phyloP scores from a whole-genome alignment of 805 yeast genomes.

The Starmerella asiatica region DNA sequence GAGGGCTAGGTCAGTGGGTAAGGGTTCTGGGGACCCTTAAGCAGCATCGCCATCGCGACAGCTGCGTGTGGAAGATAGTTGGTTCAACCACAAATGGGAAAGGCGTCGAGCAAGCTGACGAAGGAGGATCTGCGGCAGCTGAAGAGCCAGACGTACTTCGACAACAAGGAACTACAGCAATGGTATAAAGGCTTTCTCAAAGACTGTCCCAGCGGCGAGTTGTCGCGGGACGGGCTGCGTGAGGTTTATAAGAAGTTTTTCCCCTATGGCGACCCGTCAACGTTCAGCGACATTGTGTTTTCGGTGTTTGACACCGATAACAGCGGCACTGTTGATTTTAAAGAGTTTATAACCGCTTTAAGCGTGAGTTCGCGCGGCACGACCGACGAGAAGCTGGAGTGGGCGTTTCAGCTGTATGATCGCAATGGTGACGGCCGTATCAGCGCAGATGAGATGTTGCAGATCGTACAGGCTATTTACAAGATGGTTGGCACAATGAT shows the following conservation, averaged over 20 bases:
- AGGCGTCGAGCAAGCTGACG: constrained; percentile 80
- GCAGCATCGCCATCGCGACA: no score
- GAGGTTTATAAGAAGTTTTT: constrained; percentile 91
- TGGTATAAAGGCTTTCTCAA: constrained; percentile 95
- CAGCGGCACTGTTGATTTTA: constrained; percentile 74
- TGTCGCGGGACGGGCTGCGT: constrained; percentile 74
- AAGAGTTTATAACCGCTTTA: constrained; percentile 79
- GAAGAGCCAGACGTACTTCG: constrained; percentile 78
- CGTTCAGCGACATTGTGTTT: constrained; percentile 78
- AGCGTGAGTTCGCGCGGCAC: constrained; percentile 80
- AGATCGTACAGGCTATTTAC: constrained; percentile 70
- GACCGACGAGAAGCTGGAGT: constrained; percentile 65
- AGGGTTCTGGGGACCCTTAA: no score
- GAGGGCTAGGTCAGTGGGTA: no score
- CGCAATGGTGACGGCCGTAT: constrained; percentile 65
- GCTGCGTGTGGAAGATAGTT: no score
- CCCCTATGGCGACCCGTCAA: constrained; percentile 95
- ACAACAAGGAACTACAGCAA: constrained; percentile 86
- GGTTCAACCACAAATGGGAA: no score
- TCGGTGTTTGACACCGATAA: constrained; percentile 75
- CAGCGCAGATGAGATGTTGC: constrained; percentile 61
- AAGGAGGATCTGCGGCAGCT: constrained; percentile 78
- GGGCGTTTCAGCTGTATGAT: constrained; percentile 87
- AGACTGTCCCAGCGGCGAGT: constrained; percentile 85
- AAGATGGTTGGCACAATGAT: constrained; percentile 96